These are phyloP conservation scores for Colletotrichum eleusines DNA, from an alignment of 2,329 filamentous ascomycete genomes.

Conservation along the genomic window DNA sequence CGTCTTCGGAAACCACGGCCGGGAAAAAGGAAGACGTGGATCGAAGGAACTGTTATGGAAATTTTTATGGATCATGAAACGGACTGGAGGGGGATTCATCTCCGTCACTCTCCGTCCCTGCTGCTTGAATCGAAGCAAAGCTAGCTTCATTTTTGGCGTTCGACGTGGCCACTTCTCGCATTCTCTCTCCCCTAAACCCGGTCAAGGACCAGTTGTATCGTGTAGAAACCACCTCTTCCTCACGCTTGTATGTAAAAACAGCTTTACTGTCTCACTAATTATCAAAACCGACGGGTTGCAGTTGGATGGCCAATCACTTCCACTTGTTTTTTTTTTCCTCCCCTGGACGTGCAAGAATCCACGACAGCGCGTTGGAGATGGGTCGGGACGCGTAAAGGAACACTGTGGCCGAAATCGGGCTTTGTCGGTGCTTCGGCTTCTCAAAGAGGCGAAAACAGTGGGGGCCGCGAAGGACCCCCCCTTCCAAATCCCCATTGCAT, in stretches of 20 bases:
- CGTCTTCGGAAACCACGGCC: conserved; percentile 11
- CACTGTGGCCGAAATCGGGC: conserved; percentile 11
- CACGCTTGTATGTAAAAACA: conserved; percentile 41
- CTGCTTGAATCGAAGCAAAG: conserved; percentile 16
- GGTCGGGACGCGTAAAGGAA: neutral
- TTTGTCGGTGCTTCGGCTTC: conserved; percentile 2
- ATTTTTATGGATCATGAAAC: conserved; percentile 40
- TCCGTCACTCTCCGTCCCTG: conserved; percentile 5
- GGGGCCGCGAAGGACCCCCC: neutral
- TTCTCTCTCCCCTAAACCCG: conserved; percentile 5
- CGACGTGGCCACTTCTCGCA: conserved; percentile 15
- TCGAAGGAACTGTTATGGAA: conserved; percentile 36
- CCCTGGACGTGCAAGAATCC: neutral
- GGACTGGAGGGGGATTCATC: conserved; percentile 26
- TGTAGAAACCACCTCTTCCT: conserved; percentile 36
- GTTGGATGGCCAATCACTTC: conserved; percentile 37
- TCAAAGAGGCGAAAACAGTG: conserved; percentile 1
- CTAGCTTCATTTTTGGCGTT: conserved; percentile 29
- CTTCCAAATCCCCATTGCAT: neutral
- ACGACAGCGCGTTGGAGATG: neutral
- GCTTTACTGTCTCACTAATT: conserved; percentile 41
- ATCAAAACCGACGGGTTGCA: conserved; percentile 38
- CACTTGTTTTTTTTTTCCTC: neutral
- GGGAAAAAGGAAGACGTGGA: conserved; percentile 28
- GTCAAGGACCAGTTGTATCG: conserved; percentile 20